phyloP scores from a whole-genome alignment of 805 yeast genomes.

The Candida orba region DNA sequence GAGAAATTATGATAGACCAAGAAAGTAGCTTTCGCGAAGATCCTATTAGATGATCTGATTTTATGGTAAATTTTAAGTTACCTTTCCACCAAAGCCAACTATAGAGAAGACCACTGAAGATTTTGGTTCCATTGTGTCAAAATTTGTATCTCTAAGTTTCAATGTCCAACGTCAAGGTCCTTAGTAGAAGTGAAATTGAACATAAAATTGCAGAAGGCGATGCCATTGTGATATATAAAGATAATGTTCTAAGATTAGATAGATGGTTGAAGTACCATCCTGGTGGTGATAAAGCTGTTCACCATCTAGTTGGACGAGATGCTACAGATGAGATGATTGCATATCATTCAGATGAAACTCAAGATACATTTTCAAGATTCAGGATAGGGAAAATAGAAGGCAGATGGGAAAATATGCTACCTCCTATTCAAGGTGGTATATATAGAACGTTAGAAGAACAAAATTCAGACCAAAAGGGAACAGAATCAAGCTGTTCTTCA shows the following conservation, averaged over 20 bases:
- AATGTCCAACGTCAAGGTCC: slow-evolving; percentile 17
- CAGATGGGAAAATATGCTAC: slow-evolving; percentile 68
- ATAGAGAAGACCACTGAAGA: too few species aligned
- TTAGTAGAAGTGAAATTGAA: slow-evolving; percentile 43
- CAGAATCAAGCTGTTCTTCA: not conserved
- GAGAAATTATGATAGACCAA: too few species aligned
- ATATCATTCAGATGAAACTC: slow-evolving; percentile 62
- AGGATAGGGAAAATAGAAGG: slow-evolving; percentile 57
- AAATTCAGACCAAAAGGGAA: slow-evolving; percentile 1
- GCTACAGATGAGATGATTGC: slow-evolving; percentile 90
- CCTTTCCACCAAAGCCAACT: too few species aligned
- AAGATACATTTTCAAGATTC: slow-evolving; percentile 44
- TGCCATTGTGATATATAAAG: slow-evolving; percentile 59
- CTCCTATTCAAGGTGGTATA: slow-evolving; percentile 83
- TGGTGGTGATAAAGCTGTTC: slow-evolving; percentile 81
- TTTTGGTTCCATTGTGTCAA: not conserved
- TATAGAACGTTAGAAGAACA: slow-evolving; percentile 30
- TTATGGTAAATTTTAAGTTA: too few species aligned
- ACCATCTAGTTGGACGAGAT: slow-evolving; percentile 82
- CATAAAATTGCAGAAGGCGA: slow-evolving; percentile 60
- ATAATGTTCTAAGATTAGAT: slow-evolving; percentile 56
- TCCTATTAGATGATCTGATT: too few species aligned
- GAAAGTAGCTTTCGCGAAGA: too few species aligned
- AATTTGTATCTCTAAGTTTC: not conserved
- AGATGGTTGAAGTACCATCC: slow-evolving; percentile 73